Evolutionary conservation across 768 basidiomycete species (phyloP), one percentile per base, ranked within the genome.

Genomic region (Lactifluus pinguis): DNA sequence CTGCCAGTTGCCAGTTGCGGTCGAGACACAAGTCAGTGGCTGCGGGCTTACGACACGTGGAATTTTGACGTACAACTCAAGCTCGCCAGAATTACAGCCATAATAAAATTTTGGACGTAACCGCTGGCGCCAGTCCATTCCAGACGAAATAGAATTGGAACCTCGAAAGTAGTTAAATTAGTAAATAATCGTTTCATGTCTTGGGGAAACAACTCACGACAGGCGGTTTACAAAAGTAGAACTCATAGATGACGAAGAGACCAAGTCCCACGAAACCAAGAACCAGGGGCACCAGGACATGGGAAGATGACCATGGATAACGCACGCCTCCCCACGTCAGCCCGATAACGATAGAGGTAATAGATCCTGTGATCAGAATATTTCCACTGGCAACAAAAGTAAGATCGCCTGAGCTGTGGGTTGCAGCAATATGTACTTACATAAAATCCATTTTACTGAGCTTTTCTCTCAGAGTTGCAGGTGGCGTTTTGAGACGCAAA

Each of bases 211-310:
- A 25, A 25, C 25, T 25, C 25, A 25, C 25, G 25, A 25, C 25
- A 25, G 25, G 25, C 52, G 25, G 25, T 25, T 25, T 64, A 53
- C 75, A 72, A 15, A 72, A 49, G 1, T 52, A 64, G 1, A 66
- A 57, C 57, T 81, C 80, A 57, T 77, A 75, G n/a, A 64, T 52
- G 15, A 76, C 39, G 59, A 78, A 80, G 11, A 59, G 59, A 1
- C 62, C 61, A 39, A 80, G 58, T 4, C 77, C 76, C 3, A 72
- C 7, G 6, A 76, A 39, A 75, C 60, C 7, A 81, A 69, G n/a
- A n/a, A n/a, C n/a, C n/a, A n/a, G n/a, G n/a, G n/a, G n/a, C n/a
- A n/a, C n/a, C n/a, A n/a, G n/a, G n/a, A n/a, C n/a, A n/a, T n/a
- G n/a, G n/a, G n/a, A n/a, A n/a, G n/a, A n/a, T n/a, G n/a, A n/a